phyloP scores from a whole-genome alignment of 2,329 filamentous ascomycete species.

The Canariomyces notabilis region DNA sequence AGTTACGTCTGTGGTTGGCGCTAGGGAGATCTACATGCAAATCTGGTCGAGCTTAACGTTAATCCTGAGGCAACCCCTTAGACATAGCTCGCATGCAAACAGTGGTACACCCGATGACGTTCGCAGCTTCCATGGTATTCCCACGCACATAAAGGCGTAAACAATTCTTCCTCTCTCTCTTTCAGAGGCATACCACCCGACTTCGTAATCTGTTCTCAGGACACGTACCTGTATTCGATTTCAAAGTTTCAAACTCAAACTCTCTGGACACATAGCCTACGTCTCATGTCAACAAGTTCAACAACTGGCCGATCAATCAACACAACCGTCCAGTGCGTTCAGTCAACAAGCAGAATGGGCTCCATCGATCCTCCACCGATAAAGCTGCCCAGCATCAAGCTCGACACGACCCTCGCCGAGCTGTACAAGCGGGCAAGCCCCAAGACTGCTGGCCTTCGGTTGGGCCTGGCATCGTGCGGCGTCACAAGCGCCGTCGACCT shows the following conservation, averaged over 20 bases:
- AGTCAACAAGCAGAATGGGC: constrained; percentile 10
- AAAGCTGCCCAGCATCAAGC: constrained; percentile 29
- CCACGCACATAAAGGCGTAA: too few species aligned
- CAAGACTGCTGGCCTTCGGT: constrained; percentile 20
- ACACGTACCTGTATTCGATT: too few species aligned
- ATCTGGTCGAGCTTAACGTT: neutral
- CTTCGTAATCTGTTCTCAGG: too few species aligned
- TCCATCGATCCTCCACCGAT: constrained; percentile 5
- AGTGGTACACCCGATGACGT: neutral
- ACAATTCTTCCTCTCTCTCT: too few species aligned
- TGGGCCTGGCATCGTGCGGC: constrained; percentile 30
- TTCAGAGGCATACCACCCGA: too few species aligned
- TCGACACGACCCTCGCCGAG: constrained; percentile 34
- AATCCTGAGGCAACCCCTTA: too few species aligned
- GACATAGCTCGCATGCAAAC: too few species aligned
- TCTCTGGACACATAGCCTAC: too few species aligned
- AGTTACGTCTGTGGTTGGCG: neutral
- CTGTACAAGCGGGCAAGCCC: constrained; percentile 30
- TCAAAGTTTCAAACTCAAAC: too few species aligned
- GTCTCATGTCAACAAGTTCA: neutral
- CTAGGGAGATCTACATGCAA: neutral
- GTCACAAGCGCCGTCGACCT: constrained; percentile 27
- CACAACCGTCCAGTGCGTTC: too few species aligned
- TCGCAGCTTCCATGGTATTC: neutral
- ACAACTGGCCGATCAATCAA: neutral